Evolutionary conservation across 2,329 filamentous ascomycete genomes (phyloP).

Genomic region (Aspergillus carbonarius): DNA sequence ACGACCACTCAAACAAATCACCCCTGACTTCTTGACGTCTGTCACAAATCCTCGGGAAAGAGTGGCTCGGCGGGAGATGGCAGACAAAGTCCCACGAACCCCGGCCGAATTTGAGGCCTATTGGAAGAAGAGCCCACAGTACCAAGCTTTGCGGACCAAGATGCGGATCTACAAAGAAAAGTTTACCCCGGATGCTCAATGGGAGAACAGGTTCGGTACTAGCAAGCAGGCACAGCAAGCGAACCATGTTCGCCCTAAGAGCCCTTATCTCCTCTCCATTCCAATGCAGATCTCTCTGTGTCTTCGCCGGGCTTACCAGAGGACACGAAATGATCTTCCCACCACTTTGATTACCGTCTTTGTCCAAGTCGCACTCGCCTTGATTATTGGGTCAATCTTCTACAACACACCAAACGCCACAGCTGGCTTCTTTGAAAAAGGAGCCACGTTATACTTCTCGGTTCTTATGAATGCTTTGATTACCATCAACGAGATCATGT

Average conservation of each 20-base stretch:
- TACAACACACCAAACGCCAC: conserved; percentile 67
- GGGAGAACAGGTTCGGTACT: conserved; percentile 27
- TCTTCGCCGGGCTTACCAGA: background rate
- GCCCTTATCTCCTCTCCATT: background rate
- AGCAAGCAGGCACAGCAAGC: conserved; percentile 35
- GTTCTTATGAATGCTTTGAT: conserved; percentile 79
- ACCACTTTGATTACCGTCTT: background rate
- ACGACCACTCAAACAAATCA: conserved; percentile 5
- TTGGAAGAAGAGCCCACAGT: conserved; percentile 8
- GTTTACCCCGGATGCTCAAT: background rate
- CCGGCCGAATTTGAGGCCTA: conserved; percentile 62
- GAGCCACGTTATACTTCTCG: conserved; percentile 78
- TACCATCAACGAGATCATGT: conserved; percentile 61
- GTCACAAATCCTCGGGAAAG: conserved; percentile 61
- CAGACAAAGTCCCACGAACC: conserved; percentile 58
- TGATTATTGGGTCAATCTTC: conserved; percentile 62
- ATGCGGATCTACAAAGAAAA: conserved; percentile 5
- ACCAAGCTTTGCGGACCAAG: background rate
- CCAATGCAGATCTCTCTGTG: background rate
- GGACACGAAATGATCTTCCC: background rate
- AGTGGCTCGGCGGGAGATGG: conserved; percentile 52
- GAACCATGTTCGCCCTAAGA: background rate
- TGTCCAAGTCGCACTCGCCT: background rate
- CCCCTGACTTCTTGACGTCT: conserved; percentile 15
- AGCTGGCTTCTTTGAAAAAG: conserved; percentile 70